phyloP scores from a whole-genome alignment of 2,329 filamentous ascomycete species.

The Cladophialophora psammophila region DNA sequence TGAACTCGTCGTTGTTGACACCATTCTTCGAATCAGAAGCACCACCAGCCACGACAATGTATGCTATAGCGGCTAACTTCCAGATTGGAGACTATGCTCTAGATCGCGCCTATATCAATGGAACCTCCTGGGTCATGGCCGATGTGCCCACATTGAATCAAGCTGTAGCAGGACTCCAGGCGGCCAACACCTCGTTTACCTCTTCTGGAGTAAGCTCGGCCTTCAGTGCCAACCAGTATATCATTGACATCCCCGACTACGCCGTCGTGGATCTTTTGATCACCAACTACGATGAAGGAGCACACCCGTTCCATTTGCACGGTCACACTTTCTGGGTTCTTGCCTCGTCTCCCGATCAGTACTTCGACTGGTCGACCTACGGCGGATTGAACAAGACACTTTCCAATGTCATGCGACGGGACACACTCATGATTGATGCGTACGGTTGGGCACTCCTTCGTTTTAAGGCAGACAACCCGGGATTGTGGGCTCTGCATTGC shows the following conservation, averaged over 20 bases:
- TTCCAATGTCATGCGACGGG: slow-evolving; percentile 27
- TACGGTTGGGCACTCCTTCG: slow-evolving; percentile 46
- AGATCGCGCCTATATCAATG: slow-evolving; percentile 22
- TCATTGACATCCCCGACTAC: slow-evolving; percentile 16
- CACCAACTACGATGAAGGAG: slow-evolving; percentile 47
- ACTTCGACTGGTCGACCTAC: slow-evolving; percentile 49
- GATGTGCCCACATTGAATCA: slow-evolving; percentile 16
- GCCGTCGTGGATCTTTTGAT: slow-evolving; percentile 47
- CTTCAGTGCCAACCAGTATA: slow-evolving; percentile 19
- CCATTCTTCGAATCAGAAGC: slow-evolving; percentile 14
- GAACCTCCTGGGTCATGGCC: slow-evolving; percentile 21
- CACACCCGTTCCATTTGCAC: slow-evolving; percentile 61
- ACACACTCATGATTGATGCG: slow-evolving; percentile 47
- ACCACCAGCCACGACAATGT: slow-evolving; percentile 39
- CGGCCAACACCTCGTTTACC: slow-evolving; percentile 7
- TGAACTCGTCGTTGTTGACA: slow-evolving; percentile 18
- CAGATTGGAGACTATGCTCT: slow-evolving; percentile 69
- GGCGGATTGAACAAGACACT: slow-evolving; percentile 11
- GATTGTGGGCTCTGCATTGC: slow-evolving; percentile 49
- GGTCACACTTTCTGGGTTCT: slow-evolving; percentile 42
- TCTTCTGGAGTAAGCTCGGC: slow-evolving; percentile 15
- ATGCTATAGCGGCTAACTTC: slow-evolving; percentile 61
- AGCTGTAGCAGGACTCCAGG: slow-evolving; percentile 14
- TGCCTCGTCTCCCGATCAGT: slow-evolving; percentile 44
- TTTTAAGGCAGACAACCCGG: slow-evolving; percentile 48